These are phyloP conservation scores for Metroxylon sagu DNA, from an alignment of 176 grass and related monocot species.

Conservation along the genomic window DNA sequence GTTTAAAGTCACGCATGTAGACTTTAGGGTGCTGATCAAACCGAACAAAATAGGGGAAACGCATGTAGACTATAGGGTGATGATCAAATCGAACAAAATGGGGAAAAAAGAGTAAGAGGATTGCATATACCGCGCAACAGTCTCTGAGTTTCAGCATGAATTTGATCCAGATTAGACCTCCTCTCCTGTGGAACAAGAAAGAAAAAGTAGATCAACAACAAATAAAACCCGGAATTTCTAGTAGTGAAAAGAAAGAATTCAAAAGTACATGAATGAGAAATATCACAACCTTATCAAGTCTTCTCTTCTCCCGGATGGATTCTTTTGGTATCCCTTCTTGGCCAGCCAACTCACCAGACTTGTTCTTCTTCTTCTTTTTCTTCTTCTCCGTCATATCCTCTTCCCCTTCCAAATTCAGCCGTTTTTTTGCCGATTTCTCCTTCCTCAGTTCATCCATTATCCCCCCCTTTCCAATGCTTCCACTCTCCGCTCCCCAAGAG, in stretches of 20 bases:
- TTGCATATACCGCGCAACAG: constrained; percentile 54
- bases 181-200: constrained; percentile 54
- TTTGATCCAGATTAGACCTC: constrained; percentile 35
- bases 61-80: too few relatives aligned
- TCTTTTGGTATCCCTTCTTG: constrained; percentile 30
- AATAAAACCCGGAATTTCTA: not conserved
- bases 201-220: constrained; percentile 10
- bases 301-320: constrained; percentile 38
- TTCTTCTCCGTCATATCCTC: constrained; percentile 33
- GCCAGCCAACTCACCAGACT: not conserved
- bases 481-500: not conserved
- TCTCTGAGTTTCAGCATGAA: constrained; percentile 72
- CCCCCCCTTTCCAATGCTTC: constrained; percentile 22
- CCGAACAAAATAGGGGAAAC: not conserved
- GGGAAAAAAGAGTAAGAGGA: not conserved
- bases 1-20: too few relatives aligned
- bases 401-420: constrained; percentile 45
- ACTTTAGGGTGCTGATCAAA: not conserved
- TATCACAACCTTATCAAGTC: constrained; percentile 42
- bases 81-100: not conserved
- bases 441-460: constrained; percentile 54
- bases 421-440: constrained; percentile 68
- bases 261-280: not conserved
- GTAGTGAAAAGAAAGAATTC: not conserved
- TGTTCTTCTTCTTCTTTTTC: constrained; percentile 46